Evolutionary conservation across 805 yeast species (phyloP).

Genomic region (Wickerhamomyces ciferrii): DNA sequence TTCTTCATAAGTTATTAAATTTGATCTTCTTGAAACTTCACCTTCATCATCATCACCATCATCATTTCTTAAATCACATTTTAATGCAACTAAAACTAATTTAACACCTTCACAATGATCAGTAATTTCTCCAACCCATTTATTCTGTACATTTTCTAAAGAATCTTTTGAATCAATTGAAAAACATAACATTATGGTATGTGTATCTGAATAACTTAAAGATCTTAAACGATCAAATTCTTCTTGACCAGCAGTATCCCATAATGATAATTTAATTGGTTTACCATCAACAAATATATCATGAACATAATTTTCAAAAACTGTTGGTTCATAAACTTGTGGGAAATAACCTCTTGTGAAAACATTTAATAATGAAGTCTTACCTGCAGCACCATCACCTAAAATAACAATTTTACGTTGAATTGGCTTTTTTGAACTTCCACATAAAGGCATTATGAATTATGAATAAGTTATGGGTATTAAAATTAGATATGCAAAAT

Average conservation of each 20-base stretch:
- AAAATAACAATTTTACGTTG: slow-evolving; percentile 90
- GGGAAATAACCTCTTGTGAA: slow-evolving; percentile 98
- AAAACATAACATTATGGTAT: slow-evolving; percentile 94
- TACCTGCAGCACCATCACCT: slow-evolving; percentile 99
- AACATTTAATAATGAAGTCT: slow-evolving; percentile 89
- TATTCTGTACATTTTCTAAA: slow-evolving; percentile 87
- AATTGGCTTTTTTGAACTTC: slow-evolving; percentile 47
- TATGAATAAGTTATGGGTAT: background rate
- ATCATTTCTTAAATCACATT: slow-evolving; percentile 82
- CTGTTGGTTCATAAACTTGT: slow-evolving; percentile 97
- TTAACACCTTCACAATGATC: slow-evolving; percentile 97
- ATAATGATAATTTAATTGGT: slow-evolving; percentile 83
- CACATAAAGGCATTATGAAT: slow-evolving; percentile 37
- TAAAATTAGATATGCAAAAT: too few species aligned
- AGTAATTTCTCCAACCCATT: slow-evolving; percentile 96
- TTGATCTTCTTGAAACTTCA: slow-evolving; percentile 30
- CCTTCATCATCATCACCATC: slow-evolving; percentile 44
- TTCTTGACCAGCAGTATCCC: slow-evolving; percentile 99
- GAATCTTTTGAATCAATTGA: slow-evolving; percentile 94
- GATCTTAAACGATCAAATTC: slow-evolving; percentile 94
- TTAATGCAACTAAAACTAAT: slow-evolving; percentile 86
- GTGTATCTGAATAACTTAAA: slow-evolving; percentile 90
- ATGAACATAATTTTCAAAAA: slow-evolving; percentile 94
- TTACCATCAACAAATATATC: slow-evolving; percentile 94
- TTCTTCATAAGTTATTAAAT: slow-evolving; percentile 82